Evolutionary conservation across 2,329 filamentous ascomycete species (phyloP), one percentile per base, ranked within the genome.

Genomic region (Shiraia bambusicola): DNA sequence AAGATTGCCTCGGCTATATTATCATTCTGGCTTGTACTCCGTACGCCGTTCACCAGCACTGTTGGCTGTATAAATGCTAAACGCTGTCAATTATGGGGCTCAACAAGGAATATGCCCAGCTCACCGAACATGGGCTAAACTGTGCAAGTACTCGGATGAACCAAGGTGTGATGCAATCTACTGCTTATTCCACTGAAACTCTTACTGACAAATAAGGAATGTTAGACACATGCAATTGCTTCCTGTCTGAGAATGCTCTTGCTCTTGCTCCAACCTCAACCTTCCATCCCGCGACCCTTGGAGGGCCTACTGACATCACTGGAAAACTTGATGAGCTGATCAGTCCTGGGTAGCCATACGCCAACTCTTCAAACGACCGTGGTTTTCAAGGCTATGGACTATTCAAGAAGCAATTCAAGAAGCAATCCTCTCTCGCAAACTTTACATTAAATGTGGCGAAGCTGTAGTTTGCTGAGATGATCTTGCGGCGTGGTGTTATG

Each of bases 331-430:
- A 47, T 24, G 42, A 51, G n/a, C 13, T 1, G 41, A 52, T 24
- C 29, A 33, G 24, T 38, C 49, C 6, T 58, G 56, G 58, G 42
- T 31, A 28, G 45, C 49, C 13, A 25, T 60, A 4, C 42, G 38
- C 4, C 47, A 50, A 16, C 28, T 63, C 2, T 31, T 61, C 13
- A 28, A 37, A 10, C 37, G 55, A 17, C 40, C 44, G 1, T 62
- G 58, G 58, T 54, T 59, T n/a, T 39, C 32, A 13, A 43, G 59
- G 15, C 14, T 59, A 2, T 61, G 59, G 59, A 54, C 54, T 2
- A 52, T 62, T 8, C 59, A 61, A 33, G 58, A 61, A 35, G 49
- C 52, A 3, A 28, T 53, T 1, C 42, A 61, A 33, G 58, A 61
- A 35, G 49, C 52, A 3, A 28, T 53, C 1, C 42, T 61, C 5